Conservation (phyloP, 192 early-diverging fungal species). For the Backusella luteola region DNA sequence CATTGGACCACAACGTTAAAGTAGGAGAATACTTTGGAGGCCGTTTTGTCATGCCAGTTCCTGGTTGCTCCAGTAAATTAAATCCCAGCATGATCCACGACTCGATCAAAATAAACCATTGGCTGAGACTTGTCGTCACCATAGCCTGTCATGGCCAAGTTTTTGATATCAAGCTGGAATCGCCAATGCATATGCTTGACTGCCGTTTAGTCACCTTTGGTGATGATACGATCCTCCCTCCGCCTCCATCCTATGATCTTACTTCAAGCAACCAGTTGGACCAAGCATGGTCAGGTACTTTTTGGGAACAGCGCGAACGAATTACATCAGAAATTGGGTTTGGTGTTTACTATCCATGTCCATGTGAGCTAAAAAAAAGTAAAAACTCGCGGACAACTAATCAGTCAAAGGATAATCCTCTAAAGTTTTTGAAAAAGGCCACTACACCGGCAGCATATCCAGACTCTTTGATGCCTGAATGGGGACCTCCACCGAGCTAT, state of each 20-base stretch:
- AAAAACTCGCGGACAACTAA: background rate
- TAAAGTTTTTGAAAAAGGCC: background rate
- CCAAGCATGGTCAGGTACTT: background rate
- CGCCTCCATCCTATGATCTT: conserved; percentile 17
- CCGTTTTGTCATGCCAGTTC: conserved; percentile 30
- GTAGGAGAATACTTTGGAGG: conserved; percentile 25
- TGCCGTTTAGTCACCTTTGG: conserved; percentile 25
- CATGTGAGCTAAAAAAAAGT: conserved; percentile 13
- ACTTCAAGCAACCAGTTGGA: background rate
- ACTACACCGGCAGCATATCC: background rate
- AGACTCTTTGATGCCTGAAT: background rate
- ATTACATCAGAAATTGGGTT: conserved; percentile 16
- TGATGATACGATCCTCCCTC: conserved; percentile 30
- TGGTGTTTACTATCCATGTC: conserved; percentile 18
- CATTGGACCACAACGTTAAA: conserved; percentile 12
- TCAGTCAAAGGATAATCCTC: background rate
- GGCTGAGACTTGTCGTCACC: conserved; percentile 13
- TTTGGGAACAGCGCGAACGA: conserved; percentile 29
- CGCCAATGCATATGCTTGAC: conserved; percentile 23
- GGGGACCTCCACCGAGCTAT: conserved; percentile 22
- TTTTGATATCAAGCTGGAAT: conserved; percentile 19
- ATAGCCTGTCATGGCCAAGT: conserved; percentile 13
- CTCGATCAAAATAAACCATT: conserved; percentile 19
- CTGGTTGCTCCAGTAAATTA: conserved; percentile 17
- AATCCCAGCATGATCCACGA: conserved; percentile 20